A percentile compares a stretch with the other conserved stretches of the same genome.
Evolutionary conservation across 2,329 filamentous ascomycete species (phyloP).

Genomic region (Ceratocystis variospora): DNA sequence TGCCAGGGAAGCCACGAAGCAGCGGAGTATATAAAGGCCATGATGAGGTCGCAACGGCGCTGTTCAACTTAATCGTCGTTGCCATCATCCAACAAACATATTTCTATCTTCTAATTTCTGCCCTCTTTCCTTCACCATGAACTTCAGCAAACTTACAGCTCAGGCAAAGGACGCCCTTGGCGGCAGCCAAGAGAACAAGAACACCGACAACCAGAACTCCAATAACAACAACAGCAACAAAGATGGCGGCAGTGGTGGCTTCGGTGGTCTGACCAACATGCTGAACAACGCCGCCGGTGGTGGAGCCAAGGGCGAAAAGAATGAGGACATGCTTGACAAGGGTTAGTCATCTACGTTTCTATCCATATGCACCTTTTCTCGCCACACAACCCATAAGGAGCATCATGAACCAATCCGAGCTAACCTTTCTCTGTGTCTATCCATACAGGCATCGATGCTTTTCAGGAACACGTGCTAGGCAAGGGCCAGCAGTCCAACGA

Average conservation of each 20-base stretch:
- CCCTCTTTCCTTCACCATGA: conserved; percentile 12
- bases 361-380: not conserved
- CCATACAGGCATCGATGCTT: conserved; percentile 53
- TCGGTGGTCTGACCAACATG: conserved; percentile 52
- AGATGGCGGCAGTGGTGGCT: conserved; percentile 30
- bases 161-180: conserved; percentile 20
- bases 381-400: not conserved
- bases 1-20: not conserved
- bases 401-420: not conserved
- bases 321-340: conserved; percentile 73
- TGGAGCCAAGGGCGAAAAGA: conserved; percentile 61
- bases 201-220: conserved; percentile 24
- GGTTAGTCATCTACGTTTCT: conserved; percentile 32
- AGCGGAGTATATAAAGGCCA: not conserved
- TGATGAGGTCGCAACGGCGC: not conserved
- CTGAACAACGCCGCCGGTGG: conserved; percentile 59
- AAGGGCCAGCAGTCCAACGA: conserved; percentile 60
- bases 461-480: conserved; percentile 62
- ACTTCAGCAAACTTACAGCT: conserved; percentile 17
- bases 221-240: conserved; percentile 19
- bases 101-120: not conserved
- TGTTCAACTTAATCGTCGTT: not conserved
- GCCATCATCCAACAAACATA: not conserved
- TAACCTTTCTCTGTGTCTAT: not conserved
- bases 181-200: conserved; percentile 12